Percentiles rank a stretch among this genome's conserved stretches.
phyloP scores from a whole-genome alignment of 2,329 filamentous ascomycete genomes.

The Grosmannia serpens region DNA sequence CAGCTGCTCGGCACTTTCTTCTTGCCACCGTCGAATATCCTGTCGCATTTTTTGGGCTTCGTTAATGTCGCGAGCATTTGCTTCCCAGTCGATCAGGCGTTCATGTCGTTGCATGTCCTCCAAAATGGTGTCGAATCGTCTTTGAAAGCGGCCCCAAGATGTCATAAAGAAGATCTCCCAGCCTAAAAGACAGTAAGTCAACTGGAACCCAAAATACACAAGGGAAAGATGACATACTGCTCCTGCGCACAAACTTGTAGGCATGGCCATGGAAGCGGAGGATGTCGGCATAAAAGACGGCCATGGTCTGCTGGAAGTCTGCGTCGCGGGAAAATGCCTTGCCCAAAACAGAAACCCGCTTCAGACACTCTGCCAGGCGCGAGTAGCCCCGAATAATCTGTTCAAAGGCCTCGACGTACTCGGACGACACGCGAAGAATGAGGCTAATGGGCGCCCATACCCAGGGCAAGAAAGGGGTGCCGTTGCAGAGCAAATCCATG shows the following conservation, averaged over 20 bases:
- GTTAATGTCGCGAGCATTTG: slow-evolving; percentile 18
- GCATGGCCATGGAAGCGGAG: slow-evolving; percentile 33
- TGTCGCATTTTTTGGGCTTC: slow-evolving; percentile 16
- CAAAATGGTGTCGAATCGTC: slow-evolving; percentile 21
- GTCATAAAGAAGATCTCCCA: slow-evolving; percentile 25
- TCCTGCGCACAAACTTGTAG: slow-evolving; percentile 28
- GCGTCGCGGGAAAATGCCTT: slow-evolving; percentile 18
- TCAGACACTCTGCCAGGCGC: slow-evolving; percentile 25
- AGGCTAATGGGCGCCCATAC: slow-evolving; percentile 34
- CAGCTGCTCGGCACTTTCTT: slow-evolving; percentile 14
- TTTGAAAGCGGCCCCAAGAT: slow-evolving; percentile 26
- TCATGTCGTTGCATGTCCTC: slow-evolving; percentile 21
- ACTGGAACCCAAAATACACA: too few relatives aligned
- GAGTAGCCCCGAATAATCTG: slow-evolving; percentile 27
- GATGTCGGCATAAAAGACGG: slow-evolving; percentile 35
- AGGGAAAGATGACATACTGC: too few relatives aligned
- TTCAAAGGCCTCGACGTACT: slow-evolving; percentile 29
- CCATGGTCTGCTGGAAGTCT: slow-evolving; percentile 28
- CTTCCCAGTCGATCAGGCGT: slow-evolving; percentile 20
- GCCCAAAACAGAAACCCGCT: slow-evolving; percentile 24
- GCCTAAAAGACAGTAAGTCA: slow-evolving; percentile 11
- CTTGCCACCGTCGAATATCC: slow-evolving; percentile 15
- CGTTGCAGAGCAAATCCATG: slow-evolving; percentile 32
- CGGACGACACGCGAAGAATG: slow-evolving; percentile 19
- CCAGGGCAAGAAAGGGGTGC: slow-evolving; percentile 32